Conservation (phyloP, 257 asterid genomes). For the Haberlea rhodopensis region DNA sequence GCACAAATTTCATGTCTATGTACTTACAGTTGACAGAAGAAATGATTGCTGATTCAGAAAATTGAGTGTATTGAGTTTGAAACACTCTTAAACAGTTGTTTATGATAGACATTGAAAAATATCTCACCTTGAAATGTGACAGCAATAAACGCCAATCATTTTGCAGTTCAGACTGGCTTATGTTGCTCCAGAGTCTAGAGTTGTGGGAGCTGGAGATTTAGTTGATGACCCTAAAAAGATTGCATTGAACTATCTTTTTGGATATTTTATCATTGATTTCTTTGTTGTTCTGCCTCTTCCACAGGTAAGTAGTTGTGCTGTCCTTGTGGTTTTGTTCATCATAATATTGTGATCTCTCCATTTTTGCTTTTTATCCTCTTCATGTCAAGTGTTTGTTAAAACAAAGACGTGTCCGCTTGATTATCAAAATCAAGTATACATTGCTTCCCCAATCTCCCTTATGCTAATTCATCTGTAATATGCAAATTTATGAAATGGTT, state of each 20-base stretch:
- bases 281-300: constrained; percentile 77
- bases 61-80: too few species aligned
- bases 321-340: background rate
- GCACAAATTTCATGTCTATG: too few species aligned
- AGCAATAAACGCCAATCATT: background rate
- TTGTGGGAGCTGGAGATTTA: constrained; percentile 81
- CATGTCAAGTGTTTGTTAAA: background rate
- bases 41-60: too few species aligned
- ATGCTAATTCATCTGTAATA: background rate
- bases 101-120: too few species aligned
- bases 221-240: constrained; percentile 71
- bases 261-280: constrained; percentile 61
- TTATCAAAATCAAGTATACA: background rate
- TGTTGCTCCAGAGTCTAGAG: constrained; percentile 81
- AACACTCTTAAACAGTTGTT: too few species aligned
- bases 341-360: background rate
- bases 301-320: constrained; percentile 38
- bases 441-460: background rate
- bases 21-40: too few species aligned
- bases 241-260: constrained; percentile 59
- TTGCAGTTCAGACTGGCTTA: constrained; percentile 89
- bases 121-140: too few species aligned
- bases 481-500: too few species aligned
- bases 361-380: background rate
- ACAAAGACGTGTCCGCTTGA: background rate